Percentiles rank a stretch among this genome's conserved stretches.
Evolutionary conservation across 441 rosid genomes (phyloP).

Genomic region (Mallotus japonicus): DNA sequence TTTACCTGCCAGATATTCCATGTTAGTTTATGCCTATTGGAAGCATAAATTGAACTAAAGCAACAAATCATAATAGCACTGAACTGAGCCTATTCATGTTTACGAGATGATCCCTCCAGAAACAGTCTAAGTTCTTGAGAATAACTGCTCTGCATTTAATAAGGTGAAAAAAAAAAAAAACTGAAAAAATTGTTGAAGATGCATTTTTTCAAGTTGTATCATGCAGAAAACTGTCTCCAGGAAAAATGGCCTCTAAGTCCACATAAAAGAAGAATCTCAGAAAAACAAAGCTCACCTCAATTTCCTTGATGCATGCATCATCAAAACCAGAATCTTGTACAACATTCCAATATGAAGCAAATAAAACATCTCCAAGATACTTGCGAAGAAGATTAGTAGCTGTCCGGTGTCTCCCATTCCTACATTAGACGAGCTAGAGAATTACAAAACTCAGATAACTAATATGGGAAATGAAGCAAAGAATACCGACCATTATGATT

Average conservation of each 20-base stretch:
- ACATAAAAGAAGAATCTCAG: no score
- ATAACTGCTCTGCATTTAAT: slow-evolving; percentile 69
- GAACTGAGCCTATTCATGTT: slow-evolving; percentile 95
- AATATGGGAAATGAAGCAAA: background rate
- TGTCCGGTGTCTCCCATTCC: slow-evolving; percentile 63
- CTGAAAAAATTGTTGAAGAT: no score
- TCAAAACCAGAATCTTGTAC: slow-evolving; percentile 77
- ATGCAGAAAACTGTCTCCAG: no score
- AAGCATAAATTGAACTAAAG: slow-evolving; percentile 12
- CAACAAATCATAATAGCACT: slow-evolving; percentile 51
- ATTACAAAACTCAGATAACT: background rate
- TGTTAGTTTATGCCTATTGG: slow-evolving; percentile 27
- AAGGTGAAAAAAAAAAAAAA: background rate
- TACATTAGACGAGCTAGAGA: slow-evolving; percentile 29
- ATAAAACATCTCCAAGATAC: slow-evolving; percentile 84
- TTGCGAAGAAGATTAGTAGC: slow-evolving; percentile 70
- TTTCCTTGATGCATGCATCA: slow-evolving; percentile 72
- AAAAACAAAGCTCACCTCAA: slow-evolving; percentile 10
- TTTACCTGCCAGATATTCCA: slow-evolving; percentile 56
- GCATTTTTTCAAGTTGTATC: no score
- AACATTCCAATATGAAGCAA: slow-evolving; percentile 64
- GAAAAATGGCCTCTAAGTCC: no score
- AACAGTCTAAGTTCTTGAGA: slow-evolving; percentile 78
- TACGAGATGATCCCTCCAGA: slow-evolving; percentile 93
- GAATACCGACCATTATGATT: background rate